Percentiles rank a stretch among this genome's conserved stretches.
phyloP scores from a whole-genome alignment of 345 rosid species.

The Euphorbia pulcherrima region DNA sequence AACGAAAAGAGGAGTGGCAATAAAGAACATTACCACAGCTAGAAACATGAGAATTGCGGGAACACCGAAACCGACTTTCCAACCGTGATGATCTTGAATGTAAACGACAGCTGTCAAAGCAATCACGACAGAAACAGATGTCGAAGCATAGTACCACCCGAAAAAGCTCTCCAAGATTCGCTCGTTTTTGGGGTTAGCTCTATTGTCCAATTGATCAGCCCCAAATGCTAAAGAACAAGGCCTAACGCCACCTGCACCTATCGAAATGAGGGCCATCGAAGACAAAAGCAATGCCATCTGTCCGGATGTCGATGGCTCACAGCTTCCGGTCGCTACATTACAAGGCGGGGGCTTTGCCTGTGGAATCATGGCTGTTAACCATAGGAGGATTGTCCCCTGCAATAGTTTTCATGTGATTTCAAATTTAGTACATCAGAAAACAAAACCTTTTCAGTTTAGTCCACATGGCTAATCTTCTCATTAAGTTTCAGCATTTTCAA shows the following conservation, averaged over 20 bases:
- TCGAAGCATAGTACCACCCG: slow-evolving; percentile 45
- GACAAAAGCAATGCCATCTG: slow-evolving; percentile 45
- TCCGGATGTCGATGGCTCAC: slow-evolving; percentile 47
- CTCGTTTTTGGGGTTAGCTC: slow-evolving; percentile 48
- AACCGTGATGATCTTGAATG: slow-evolving; percentile 47
- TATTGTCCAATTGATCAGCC: slow-evolving; percentile 64
- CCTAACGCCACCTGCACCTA: slow-evolving; percentile 72
- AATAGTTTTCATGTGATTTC: slow-evolving; percentile 14
- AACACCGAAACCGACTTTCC: slow-evolving; percentile 55
- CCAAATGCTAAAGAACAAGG: slow-evolving; percentile 78
- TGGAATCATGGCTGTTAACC: slow-evolving; percentile 78
- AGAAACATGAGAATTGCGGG: slow-evolving; percentile 42
- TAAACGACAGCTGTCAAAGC: slow-evolving; percentile 46
- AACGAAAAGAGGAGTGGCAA: slow-evolving; percentile 42
- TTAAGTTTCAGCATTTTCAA: background rate
- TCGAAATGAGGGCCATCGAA: slow-evolving; percentile 50
- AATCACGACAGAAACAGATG: slow-evolving; percentile 30
- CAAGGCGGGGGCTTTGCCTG: slow-evolving; percentile 52
- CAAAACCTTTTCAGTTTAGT: slow-evolving; percentile 25
- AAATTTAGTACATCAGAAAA: slow-evolving; percentile 30
- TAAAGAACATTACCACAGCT: slow-evolving; percentile 38
- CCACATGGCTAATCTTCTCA: background rate
- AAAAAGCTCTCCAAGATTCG: slow-evolving; percentile 43
- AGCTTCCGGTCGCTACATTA: slow-evolving; percentile 28
- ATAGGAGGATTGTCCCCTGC: slow-evolving; percentile 54